A percentile compares a stretch with the other conserved stretches of the same genome.
These are phyloP conservation scores for Elsinoe necatrix DNA, from an alignment of 2,329 filamentous ascomycete species.

Conservation along the genomic window DNA sequence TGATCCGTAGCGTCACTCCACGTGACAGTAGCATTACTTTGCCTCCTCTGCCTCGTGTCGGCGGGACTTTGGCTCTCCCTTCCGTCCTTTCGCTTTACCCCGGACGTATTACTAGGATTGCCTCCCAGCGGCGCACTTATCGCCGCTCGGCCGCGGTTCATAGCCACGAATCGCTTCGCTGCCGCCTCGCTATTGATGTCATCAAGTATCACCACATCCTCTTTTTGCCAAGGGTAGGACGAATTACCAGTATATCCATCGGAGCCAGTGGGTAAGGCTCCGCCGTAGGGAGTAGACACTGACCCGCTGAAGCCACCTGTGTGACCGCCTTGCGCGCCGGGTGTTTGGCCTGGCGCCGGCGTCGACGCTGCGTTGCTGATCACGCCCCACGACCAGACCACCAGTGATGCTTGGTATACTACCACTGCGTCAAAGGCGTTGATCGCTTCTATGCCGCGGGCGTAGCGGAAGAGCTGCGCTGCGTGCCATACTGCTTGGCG, in stretches of 20 bases:
- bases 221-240: conserved; percentile 16
- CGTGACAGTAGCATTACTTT: conserved; percentile 39
- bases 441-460: conserved; percentile 37
- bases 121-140: background rate
- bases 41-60: background rate
- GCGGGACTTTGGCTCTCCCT: conserved; percentile 1
- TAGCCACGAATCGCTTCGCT: conserved; percentile 44
- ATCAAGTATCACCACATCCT: conserved; percentile 44
- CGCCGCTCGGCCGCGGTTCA: conserved; percentile 40
- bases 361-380: conserved; percentile 39
- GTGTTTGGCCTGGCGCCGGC: conserved; percentile 37
- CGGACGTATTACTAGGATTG: background rate
- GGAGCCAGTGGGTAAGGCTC: conserved; percentile 17
- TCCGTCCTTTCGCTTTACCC: background rate
- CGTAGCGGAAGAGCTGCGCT: conserved; percentile 56
- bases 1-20: conserved; percentile 21
- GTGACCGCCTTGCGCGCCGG: conserved; percentile 5
- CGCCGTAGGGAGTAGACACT: conserved; percentile 18
- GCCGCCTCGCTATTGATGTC: conserved; percentile 43
- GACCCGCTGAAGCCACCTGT: conserved; percentile 27
- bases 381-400: conserved; percentile 62
- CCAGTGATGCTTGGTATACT: conserved; percentile 59
- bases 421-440: conserved; percentile 59
- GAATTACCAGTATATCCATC: conserved; percentile 8
- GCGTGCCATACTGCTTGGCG: conserved; percentile 59